Percentiles rank a stretch among this genome's conserved stretches.
Evolutionary conservation across 371 early-diverging fungal genomes (phyloP).

Genomic region (Actinomucor elegans): DNA sequence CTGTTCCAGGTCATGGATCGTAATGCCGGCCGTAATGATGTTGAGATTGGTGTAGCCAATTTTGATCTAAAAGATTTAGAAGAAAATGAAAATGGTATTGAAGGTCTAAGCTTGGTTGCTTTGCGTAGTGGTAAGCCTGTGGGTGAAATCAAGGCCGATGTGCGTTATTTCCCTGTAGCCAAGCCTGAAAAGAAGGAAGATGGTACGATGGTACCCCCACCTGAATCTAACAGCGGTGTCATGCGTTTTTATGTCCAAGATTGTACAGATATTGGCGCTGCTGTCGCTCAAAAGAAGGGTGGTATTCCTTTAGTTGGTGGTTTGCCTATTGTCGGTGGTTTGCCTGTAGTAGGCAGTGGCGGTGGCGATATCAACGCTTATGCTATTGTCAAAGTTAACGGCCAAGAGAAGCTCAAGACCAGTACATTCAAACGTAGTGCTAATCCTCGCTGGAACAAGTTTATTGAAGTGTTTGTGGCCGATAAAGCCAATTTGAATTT

Average conservation of each 20-base stretch:
- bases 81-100: conserved; percentile 31
- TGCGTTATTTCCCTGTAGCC: conserved; percentile 30
- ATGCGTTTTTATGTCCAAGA: conserved; percentile 41
- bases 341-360: conserved; percentile 21
- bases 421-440: conserved; percentile 32
- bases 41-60: conserved; percentile 43
- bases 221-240: conserved; percentile 39
- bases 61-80: conserved; percentile 51
- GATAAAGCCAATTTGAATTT: conserved; percentile 20
- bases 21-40: conserved; percentile 29
- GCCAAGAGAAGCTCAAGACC: conserved; percentile 28
- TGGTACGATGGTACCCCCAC: conserved; percentile 26
- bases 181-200: conserved; percentile 31
- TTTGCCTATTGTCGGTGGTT: conserved; percentile 20
- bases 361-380: conserved; percentile 31
- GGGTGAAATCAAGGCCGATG: conserved; percentile 37
- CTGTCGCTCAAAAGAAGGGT: conserved; percentile 17
- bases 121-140: conserved; percentile 26
- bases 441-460: conserved; percentile 46
- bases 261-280: conserved; percentile 34
- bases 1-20: conserved; percentile 26
- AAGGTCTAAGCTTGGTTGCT: conserved; percentile 27
- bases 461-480: conserved; percentile 27
- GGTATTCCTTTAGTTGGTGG: conserved; percentile 21
- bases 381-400: conserved; percentile 34